Evolutionary conservation across 2,329 filamentous ascomycete species (phyloP).

Genomic region (Pseudonectria buxi): DNA sequence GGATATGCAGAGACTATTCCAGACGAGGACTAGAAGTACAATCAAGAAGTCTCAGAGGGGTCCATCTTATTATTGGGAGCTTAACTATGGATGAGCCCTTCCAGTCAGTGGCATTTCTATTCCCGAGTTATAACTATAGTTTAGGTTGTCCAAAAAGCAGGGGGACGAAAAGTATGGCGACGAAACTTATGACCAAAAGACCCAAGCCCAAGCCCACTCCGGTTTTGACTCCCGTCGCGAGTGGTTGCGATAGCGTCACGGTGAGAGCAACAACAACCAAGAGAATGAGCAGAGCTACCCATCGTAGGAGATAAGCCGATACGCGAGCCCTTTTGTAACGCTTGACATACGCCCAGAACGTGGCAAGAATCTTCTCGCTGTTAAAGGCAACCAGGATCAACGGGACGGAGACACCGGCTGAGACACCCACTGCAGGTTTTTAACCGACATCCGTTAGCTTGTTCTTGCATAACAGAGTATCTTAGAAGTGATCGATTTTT

Average conservation of each 20-base stretch:
- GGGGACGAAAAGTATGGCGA: background rate
- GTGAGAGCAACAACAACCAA: background rate
- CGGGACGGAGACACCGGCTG: slow-evolving; percentile 4
- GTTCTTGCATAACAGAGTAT: background rate
- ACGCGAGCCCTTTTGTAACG: background rate
- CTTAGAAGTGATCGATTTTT: background rate
- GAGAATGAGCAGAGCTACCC: background rate
- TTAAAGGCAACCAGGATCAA: slow-evolving; percentile 5
- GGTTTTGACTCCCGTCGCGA: background rate
- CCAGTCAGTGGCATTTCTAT: too few species aligned
- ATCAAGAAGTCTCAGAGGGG: background rate
- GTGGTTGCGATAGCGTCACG: background rate
- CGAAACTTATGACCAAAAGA: background rate
- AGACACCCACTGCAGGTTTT: slow-evolving; percentile 3
- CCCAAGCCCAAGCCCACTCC: background rate
- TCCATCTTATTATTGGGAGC: too few species aligned
- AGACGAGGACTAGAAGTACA: background rate
- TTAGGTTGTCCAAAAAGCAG: too few species aligned
- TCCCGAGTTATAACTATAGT: too few species aligned
- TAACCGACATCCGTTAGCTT: too few species aligned
- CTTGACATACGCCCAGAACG: background rate
- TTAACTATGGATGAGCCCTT: too few species aligned
- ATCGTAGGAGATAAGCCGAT: too few species aligned
- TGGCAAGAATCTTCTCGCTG: slow-evolving; percentile 1
- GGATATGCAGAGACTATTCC: slow-evolving; percentile 1